Evolutionary conservation across 75 land plant genomes (phyloP).

Genomic region (Pseudotsuga menziesii): DNA sequence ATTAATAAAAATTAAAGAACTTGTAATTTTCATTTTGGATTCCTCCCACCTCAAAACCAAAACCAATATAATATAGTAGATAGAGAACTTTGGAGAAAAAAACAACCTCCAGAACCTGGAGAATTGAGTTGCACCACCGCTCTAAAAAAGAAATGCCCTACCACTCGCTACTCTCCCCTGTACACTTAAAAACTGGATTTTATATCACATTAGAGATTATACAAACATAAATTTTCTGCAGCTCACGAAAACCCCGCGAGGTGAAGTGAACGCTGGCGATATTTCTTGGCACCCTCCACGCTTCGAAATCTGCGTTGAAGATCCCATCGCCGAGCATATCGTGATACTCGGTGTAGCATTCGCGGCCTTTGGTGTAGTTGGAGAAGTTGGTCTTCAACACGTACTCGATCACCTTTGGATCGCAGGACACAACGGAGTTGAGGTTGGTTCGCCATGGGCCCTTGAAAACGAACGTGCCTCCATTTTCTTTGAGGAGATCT

Average conservation of each 20-base stretch:
- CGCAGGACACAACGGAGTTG: conserved; percentile 4
- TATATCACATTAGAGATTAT: no score
- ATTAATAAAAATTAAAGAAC: no score
- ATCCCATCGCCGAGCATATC: conserved; percentile 64
- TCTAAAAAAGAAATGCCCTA: no score
- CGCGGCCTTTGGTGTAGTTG: conserved; percentile 12
- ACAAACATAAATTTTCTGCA: no score
- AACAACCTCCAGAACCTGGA: no score
- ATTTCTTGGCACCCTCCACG: conserved; percentile 46
- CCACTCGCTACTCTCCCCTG: no score
- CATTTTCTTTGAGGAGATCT: not conserved
- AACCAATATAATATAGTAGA: no score
- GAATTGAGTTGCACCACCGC: no score
- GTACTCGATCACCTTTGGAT: conserved; percentile 10
- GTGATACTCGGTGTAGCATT: conserved; percentile 20
- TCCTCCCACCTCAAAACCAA: no score
- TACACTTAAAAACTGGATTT: no score
- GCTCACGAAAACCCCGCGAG: not conserved
- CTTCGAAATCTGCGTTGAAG: conserved; percentile 43
- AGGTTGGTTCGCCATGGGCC: conserved; percentile 6
- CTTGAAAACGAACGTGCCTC: conserved; percentile 18
- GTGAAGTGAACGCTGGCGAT: conserved; percentile 6
- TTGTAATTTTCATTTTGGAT: no score
- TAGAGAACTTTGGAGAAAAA: no score
- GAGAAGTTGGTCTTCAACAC: conserved; percentile 8